phyloP scores from a whole-genome alignment of 1,284 basidiomycete genomes.

The Coriolopsis trogii region DNA sequence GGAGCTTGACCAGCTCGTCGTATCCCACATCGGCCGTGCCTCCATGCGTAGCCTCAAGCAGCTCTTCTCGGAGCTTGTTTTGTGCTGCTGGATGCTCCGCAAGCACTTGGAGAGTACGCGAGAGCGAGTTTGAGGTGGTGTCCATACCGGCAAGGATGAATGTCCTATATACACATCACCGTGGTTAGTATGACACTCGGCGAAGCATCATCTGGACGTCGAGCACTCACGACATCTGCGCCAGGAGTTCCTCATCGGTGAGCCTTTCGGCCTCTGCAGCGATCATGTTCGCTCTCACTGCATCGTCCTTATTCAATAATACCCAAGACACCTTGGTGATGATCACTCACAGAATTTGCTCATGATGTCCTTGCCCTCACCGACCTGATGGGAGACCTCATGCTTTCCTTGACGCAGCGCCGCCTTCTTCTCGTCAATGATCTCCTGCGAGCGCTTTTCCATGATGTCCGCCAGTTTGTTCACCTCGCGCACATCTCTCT shows the following conservation, averaged over 20 bases:
- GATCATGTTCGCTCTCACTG: constrained; percentile 28
- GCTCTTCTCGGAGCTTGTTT: constrained; percentile 26
- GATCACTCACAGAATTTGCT: constrained; percentile 21
- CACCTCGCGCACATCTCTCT: constrained; percentile 7
- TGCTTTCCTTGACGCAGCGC: constrained; percentile 10
- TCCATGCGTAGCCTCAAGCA: constrained; percentile 16
- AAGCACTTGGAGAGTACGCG: constrained; percentile 30
- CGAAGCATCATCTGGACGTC: not conserved
- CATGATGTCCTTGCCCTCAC: constrained; percentile 26
- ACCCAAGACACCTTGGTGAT: too few species aligned
- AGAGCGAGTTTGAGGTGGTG: constrained; percentile 30
- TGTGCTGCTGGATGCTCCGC: constrained; percentile 4
- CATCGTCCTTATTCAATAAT: not conserved
- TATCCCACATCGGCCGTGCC: constrained; percentile 29
- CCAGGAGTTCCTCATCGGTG: constrained; percentile 25
- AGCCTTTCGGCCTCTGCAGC: constrained; percentile 20
- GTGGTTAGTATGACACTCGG: too few species aligned
- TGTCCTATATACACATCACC: too few species aligned
- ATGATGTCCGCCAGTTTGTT: too few species aligned
- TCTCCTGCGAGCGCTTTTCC: constrained; percentile 4
- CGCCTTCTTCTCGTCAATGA: constrained; percentile 15
- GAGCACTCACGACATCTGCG: constrained; percentile 26
- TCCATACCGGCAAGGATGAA: constrained; percentile 31
- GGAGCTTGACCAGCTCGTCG: constrained; percentile 31
- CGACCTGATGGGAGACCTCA: constrained; percentile 7